These are phyloP conservation scores for Cardamine resedifolia DNA, from an alignment of 345 rosid species.

Conservation along the genomic window DNA sequence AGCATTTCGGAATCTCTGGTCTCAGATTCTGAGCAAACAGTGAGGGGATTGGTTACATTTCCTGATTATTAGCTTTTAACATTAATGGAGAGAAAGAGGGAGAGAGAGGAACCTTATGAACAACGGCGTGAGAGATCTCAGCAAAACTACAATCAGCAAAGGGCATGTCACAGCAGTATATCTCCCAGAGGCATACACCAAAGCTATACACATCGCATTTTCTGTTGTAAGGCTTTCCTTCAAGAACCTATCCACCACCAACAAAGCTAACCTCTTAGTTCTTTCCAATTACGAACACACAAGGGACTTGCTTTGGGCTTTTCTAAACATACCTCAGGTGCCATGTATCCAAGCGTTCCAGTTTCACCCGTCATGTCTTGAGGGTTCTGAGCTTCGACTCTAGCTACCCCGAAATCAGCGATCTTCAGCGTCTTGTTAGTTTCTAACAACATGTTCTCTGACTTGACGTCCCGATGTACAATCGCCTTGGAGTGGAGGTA, in stretches of 20 bases:
- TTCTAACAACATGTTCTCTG: conserved; percentile 81
- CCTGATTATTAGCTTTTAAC: not conserved
- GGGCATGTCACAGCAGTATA: conserved; percentile 88
- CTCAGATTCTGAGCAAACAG: conserved; percentile 56
- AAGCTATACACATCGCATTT: conserved; percentile 88
- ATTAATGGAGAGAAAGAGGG: not conserved
- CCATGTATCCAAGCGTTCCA: conserved; percentile 88
- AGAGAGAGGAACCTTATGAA: conserved; percentile 52
- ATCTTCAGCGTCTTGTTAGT: conserved; percentile 61
- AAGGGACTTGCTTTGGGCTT: not conserved
- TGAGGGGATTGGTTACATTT: not conserved
- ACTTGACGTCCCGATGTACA: conserved; percentile 79
- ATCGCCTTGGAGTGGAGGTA: conserved; percentile 77
- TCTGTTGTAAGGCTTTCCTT: conserved; percentile 79
- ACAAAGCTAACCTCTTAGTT: not conserved
- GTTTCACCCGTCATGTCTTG: conserved; percentile 92
- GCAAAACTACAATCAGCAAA: conserved; percentile 68
- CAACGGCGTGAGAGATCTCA: conserved; percentile 75
- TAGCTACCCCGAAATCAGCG: conserved; percentile 87
- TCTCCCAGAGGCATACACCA: conserved; percentile 87
- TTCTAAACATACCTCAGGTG: conserved; percentile 61
- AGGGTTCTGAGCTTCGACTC: conserved; percentile 88
- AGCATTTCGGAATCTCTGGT: conserved; percentile 76
- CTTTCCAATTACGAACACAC: not conserved
- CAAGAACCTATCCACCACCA: conserved; percentile 55